A percentile compares a stretch with the other conserved stretches of the same genome.
phyloP scores from a whole-genome alignment of 2,329 filamentous ascomycete species.

The Exophiala bonariae region DNA sequence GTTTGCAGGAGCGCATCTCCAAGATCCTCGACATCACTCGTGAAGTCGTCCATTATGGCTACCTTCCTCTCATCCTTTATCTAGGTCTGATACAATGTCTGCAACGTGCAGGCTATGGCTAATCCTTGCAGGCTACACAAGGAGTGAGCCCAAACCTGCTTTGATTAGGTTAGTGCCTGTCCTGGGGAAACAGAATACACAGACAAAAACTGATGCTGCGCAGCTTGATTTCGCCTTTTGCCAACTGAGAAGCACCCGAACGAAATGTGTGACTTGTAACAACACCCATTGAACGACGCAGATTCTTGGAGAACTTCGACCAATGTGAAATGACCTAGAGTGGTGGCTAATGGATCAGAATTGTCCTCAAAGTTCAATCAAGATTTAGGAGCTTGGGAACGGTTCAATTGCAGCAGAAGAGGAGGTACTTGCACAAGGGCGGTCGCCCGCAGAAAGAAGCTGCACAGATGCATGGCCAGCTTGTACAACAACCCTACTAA shows the following conservation, averaged over 20 bases:
- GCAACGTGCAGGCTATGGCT: not conserved
- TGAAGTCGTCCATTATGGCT: slow-evolving; percentile 96
- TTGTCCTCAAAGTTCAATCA: too few species aligned
- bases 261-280: too few species aligned
- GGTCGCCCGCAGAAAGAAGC: not conserved
- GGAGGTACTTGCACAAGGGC: too few species aligned
- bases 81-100: slow-evolving; percentile 63
- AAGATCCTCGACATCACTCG: slow-evolving; percentile 94
- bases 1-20: slow-evolving; percentile 84
- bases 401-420: too few species aligned
- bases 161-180: slow-evolving; percentile 61
- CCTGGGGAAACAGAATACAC: not conserved
- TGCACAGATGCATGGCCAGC: not conserved
- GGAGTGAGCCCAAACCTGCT: slow-evolving; percentile 86
- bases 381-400: too few species aligned
- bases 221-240: slow-evolving; percentile 29
- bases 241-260: slow-evolving; percentile 18
- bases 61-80: slow-evolving; percentile 94
- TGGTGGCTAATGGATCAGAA: too few species aligned
- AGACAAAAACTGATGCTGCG: slow-evolving; percentile 2
- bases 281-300: too few species aligned
- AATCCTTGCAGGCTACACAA: slow-evolving; percentile 72
- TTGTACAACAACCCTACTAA: slow-evolving; percentile 14
- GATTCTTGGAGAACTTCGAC: too few species aligned
- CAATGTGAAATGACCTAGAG: too few species aligned